Conservation (phyloP, 1,284 basidiomycete species). For the Austropuccinia psidii region DNA sequence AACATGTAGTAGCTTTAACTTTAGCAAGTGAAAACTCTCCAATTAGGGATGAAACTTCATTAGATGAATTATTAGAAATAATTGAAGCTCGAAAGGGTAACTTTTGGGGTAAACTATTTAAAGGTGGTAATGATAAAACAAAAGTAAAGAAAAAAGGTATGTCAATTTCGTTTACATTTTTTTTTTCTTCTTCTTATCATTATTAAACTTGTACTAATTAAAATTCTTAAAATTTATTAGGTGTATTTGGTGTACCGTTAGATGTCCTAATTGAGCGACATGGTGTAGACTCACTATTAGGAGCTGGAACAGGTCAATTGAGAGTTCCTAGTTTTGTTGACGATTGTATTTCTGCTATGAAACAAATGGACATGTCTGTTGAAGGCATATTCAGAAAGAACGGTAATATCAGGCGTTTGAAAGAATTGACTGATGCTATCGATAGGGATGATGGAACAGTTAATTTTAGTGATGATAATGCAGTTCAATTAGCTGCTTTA, state of each 20-base stretch:
- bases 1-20: slow-evolving; percentile 78
- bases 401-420: slow-evolving; percentile 88
- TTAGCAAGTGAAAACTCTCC: slow-evolving; percentile 61
- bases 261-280: slow-evolving; percentile 91
- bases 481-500: slow-evolving; percentile 91
- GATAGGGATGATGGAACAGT: slow-evolving; percentile 68
- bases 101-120: slow-evolving; percentile 96
- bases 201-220: background rate
- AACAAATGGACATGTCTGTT: slow-evolving; percentile 98
- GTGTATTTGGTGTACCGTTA: slow-evolving; percentile 73
- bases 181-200: slow-evolving; percentile 24
- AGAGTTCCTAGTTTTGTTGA: slow-evolving; percentile 95
- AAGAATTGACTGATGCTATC: slow-evolving; percentile 80
- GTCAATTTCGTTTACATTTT: slow-evolving; percentile 9
- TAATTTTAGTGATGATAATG: slow-evolving; percentile 86
- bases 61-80: slow-evolving; percentile 88
- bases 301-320: slow-evolving; percentile 73
- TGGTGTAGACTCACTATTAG: slow-evolving; percentile 79
- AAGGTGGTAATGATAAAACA: slow-evolving; percentile 69
- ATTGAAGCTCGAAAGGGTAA: slow-evolving; percentile 87
- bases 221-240: background rate
- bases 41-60: slow-evolving; percentile 70
- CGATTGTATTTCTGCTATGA: slow-evolving; percentile 95
- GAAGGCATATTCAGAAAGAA: slow-evolving; percentile 99
- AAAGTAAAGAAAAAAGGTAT: slow-evolving; percentile 45